Evolutionary conservation across 768 basidiomycete species (phyloP).

Genomic region (Mycena sanguinolenta): DNA sequence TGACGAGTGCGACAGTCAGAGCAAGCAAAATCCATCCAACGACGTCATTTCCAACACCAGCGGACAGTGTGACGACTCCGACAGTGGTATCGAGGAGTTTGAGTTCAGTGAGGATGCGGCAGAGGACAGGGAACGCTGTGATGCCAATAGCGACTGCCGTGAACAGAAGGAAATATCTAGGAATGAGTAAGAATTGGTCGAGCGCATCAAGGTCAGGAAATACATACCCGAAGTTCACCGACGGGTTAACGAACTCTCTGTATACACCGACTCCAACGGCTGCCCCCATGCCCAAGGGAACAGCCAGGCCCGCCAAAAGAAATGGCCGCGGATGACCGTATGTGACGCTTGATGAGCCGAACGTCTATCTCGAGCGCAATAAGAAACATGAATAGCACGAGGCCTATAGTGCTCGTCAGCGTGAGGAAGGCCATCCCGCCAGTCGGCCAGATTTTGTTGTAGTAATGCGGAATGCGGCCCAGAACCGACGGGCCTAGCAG

Average conservation of each 20-base stretch:
- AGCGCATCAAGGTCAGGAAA: background rate
- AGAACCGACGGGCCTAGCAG: constrained; percentile 84
- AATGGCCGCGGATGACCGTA: constrained; percentile 67
- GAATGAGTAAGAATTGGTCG: background rate
- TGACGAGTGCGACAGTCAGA: constrained; percentile 86
- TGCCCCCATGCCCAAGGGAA: constrained; percentile 88
- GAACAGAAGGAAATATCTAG: constrained; percentile 80
- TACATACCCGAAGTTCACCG: constrained; percentile 71
- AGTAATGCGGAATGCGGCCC: constrained; percentile 85
- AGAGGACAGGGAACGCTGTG: constrained; percentile 86
- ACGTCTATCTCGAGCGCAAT: constrained; percentile 89
- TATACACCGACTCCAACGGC: constrained; percentile 82
- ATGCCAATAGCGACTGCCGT: constrained; percentile 86
- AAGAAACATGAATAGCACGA: constrained; percentile 85
- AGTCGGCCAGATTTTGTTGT: constrained; percentile 68
- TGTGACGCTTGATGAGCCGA: constrained; percentile 74
- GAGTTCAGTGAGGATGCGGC: constrained; percentile 86
- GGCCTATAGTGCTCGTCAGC: constrained; percentile 82
- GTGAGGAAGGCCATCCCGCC: constrained; percentile 69
- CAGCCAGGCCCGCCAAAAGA: constrained; percentile 75
- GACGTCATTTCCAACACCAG: constrained; percentile 84
- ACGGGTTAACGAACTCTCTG: constrained; percentile 68
- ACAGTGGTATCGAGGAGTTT: constrained; percentile 88
- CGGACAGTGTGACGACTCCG: constrained; percentile 85
- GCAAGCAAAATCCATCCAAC: constrained; percentile 91